phyloP scores from a whole-genome alignment of 2,329 filamentous ascomycete species.

The Stagonosporopsis cucurbitacearum region DNA sequence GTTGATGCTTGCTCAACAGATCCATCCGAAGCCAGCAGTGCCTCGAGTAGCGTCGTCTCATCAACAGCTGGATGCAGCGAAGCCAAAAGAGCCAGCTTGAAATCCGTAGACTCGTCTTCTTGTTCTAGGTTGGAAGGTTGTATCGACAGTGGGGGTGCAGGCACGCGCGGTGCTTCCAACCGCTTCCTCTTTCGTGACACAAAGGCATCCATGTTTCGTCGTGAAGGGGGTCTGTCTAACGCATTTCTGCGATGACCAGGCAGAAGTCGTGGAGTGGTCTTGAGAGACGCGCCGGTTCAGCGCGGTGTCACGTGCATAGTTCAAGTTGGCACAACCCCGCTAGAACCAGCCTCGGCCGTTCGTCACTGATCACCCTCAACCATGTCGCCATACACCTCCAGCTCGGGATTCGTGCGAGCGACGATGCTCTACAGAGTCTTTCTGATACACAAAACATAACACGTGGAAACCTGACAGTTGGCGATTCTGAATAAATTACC shows the following conservation, averaged over 20 bases:
- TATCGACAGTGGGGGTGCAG: neutral
- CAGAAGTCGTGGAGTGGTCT: neutral
- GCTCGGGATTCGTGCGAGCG: conserved; percentile 19
- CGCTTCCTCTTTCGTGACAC: conserved; percentile 48
- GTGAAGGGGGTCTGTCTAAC: neutral
- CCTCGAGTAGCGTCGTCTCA: conserved; percentile 75
- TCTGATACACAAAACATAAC: conserved; percentile 24
- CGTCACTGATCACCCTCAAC: conserved; percentile 26
- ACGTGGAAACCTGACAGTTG: neutral
- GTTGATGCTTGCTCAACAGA: conserved; percentile 71
- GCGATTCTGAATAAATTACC: neutral
- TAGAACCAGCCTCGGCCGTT: conserved; percentile 31
- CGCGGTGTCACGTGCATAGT: conserved; percentile 24
- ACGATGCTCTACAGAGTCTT: conserved; percentile 23
- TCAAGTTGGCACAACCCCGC: conserved; percentile 21
- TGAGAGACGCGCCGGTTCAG: conserved; percentile 16
- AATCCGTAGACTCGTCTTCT: conserved; percentile 81
- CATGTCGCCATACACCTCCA: conserved; percentile 26
- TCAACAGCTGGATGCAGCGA: conserved; percentile 73
- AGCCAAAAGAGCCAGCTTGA: conserved; percentile 83
- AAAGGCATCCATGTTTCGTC: conserved; percentile 46
- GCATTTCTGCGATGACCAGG: conserved; percentile 1
- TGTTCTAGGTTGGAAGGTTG: conserved; percentile 9
- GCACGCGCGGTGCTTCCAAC: conserved; percentile 16
- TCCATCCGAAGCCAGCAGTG: conserved; percentile 78